phyloP scores from a whole-genome alignment of 768 basidiomycete genomes.

The Suillus hirtellus region DNA sequence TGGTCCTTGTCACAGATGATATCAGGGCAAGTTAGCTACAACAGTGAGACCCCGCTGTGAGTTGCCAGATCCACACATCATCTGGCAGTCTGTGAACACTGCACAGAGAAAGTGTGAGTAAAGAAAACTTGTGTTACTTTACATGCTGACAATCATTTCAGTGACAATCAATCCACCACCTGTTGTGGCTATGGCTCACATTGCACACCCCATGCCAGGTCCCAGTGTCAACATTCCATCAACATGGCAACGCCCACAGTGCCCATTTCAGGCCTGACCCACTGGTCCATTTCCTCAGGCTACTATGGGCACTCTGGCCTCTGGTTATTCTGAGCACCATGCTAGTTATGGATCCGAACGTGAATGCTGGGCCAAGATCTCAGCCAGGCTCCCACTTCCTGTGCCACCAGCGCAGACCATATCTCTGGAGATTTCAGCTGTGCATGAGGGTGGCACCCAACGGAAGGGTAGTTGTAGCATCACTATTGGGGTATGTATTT shows the following conservation, averaged over 20 bases:
- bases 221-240: background rate
- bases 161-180: background rate
- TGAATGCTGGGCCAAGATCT: background rate
- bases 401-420: background rate
- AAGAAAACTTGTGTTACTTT: no score
- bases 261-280: no score
- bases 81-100: background rate
- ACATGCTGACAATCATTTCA: background rate
- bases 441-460: background rate
- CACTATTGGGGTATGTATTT: background rate
- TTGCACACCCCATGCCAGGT: background rate
- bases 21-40: no score
- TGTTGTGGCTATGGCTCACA: background rate
- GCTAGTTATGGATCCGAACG: background rate
- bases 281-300: no score
- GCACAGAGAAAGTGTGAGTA: background rate
- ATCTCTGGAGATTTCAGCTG: background rate
- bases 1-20: no score
- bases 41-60: no score
- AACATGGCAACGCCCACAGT: background rate
- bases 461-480: background rate
- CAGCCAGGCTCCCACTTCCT: background rate
- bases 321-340: background rate
- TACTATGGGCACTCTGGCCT: background rate
- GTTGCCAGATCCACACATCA: background rate